Conservation (phyloP, 129 eudicot genomes). For the Artemisia annua region DNA sequence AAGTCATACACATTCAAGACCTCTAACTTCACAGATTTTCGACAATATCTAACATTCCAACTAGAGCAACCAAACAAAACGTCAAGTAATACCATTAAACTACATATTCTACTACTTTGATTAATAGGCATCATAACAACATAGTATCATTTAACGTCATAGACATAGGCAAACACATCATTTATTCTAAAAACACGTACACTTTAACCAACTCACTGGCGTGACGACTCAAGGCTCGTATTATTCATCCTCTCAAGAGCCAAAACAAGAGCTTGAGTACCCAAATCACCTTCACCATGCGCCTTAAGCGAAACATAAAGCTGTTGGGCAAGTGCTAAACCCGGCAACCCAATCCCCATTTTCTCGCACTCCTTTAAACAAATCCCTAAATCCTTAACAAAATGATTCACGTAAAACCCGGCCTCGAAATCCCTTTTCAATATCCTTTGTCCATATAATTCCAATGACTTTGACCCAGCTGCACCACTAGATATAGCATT, state of each 20-base stretch:
- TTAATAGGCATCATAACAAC: too few relatives aligned
- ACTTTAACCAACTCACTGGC: too few relatives aligned
- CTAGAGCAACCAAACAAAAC: too few relatives aligned
- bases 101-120: too few relatives aligned
- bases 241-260: conserved; percentile 89
- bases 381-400: conserved; percentile 96
- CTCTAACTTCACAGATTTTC: too few relatives aligned
- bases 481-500: conserved; percentile 86
- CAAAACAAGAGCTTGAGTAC: conserved; percentile 88
- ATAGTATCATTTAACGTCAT: too few relatives aligned
- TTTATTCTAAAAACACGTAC: too few relatives aligned
- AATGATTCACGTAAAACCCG: conserved; percentile 94
- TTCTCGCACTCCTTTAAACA: conserved; percentile 85
- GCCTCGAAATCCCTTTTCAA: conserved; percentile 87
- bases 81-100: too few relatives aligned
- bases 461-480: conserved; percentile 90
- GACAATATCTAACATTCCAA: too few relatives aligned
- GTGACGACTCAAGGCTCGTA: conserved; percentile 31
- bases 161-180: too few relatives aligned
- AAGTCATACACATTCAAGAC: too few relatives aligned
- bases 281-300: conserved; percentile 91
- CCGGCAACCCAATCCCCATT: conserved; percentile 87
- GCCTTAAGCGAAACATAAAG: conserved; percentile 90
- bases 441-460: conserved; percentile 81
- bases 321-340: conserved; percentile 97